Evolutionary conservation across 345 rosid species (phyloP), one percentile per base, ranked within the genome.

Genomic region (Eucalyptus sp.): DNA sequence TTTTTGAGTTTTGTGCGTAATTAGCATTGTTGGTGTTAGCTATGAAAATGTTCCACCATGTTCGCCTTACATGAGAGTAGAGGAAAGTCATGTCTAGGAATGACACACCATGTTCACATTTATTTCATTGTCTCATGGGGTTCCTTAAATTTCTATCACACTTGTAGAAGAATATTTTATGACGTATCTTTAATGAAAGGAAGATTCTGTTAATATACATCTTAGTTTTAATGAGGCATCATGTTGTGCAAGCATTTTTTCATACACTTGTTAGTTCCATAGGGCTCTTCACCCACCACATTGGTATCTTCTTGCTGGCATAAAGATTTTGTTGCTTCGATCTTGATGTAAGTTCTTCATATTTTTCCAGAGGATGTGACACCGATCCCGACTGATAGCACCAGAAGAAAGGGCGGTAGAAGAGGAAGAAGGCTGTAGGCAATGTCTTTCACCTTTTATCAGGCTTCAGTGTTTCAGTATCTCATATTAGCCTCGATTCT

Each of bases 341-440:
- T 76, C 29, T 41, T 20, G 14, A 88, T 29, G 58, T 22, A 83
- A 50, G 49, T 18, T 41, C 50, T 86, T 48, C 43, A 25, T 60
- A 29, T 56, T 87, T 76, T 12, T 76, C 51, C 95, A 94, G 95
- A 94, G 95, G 96, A 94, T 15, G 96, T 93, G 88, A 94, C 96
- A 4, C 96, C 95, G 1, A 94, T 94, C 66, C 96, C 95, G 0
- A 93, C 95, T 0, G 95, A 94, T 88, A 93, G 96, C 90, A 94
- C 96, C 50, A 94, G 95, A 60, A 91, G 95, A 89, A 93, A 94
- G 96, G 94, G 96, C 16, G 96, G 96, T 76, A 93, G 95, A 88
- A 93, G 96, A 86, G 96, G 96, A 88, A 93, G 96, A 90, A 93
- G 95, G 90, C 94, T 94, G 90, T 94, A 88, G 88, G 86, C 87